Evolutionary conservation across 2,329 filamentous ascomycete genomes (phyloP), one percentile per base, ranked within the genome.

Genomic region (Dactylellina haptotyla): DNA sequence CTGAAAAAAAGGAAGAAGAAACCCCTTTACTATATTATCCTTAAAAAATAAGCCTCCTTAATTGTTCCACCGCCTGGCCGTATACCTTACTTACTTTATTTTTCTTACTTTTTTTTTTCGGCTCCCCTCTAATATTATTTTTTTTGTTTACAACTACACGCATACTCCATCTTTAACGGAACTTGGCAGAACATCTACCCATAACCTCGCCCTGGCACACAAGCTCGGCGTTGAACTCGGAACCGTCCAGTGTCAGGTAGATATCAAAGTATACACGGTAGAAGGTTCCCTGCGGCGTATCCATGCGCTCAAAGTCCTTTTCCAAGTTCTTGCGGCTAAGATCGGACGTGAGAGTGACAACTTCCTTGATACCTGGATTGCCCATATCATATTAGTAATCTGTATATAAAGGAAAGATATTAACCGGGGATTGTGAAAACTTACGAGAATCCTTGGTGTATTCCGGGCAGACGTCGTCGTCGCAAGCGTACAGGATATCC

Each of bases 191-290:
- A 87, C 94, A 98, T 76, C 94, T 89, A 76, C 95, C 95, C 95
- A 98, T 99, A 77, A 99, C 93, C 82, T 98, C 95, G 79, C 95
- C 95, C 82, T 99, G 95, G 83, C 95, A 99, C n/a, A 98, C 94
- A 39, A 99, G 85, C 84, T 98, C 95, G 59, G 95, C 95, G 78
- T 95, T 98, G 84, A 99, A 98, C 81, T 99, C 95, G 58, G 92
- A 96, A 20, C 95, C 95, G 79, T 99, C 95, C 14, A 99, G 89
- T 0, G 95, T 98, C 76, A 99, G 87, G 82, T 96, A 96, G 77
- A 90, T 90, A 77, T 90, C 88, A 77, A 90, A 90, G 81, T 90
- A 90, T 75, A 90, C 88, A 76, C 92, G 89, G 84, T 97, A 97
- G 82, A 97, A 97, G 2, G 92, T 96, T 75, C 95, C 95, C 81